Percentiles rank a stretch among this genome's conserved stretches.
These are phyloP conservation scores for Xylaria sp. DNA, from an alignment of 2,329 filamentous ascomycete genomes.

Conservation along the genomic window DNA sequence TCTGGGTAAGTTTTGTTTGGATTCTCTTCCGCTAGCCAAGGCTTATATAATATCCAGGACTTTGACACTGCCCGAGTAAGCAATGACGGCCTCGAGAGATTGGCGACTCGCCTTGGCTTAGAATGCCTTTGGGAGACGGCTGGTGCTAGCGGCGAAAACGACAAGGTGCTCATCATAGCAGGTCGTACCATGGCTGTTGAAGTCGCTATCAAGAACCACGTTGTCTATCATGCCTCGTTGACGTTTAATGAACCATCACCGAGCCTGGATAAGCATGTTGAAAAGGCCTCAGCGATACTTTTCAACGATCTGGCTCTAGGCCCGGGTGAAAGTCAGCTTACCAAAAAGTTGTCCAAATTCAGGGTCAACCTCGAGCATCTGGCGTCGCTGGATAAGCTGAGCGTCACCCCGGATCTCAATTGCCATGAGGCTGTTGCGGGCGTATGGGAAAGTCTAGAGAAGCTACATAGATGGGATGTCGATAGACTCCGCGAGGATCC, in stretches of 20 bases:
- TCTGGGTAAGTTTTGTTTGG: constrained; percentile 60
- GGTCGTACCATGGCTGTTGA: constrained; percentile 70
- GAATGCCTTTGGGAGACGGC: constrained; percentile 69
- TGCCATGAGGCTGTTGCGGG: constrained; percentile 82
- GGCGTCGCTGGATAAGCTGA: constrained; percentile 76
- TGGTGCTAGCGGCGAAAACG: constrained; percentile 59
- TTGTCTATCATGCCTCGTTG: constrained; percentile 71
- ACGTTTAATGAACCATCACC: constrained; percentile 69
- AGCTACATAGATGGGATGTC: constrained; percentile 77
- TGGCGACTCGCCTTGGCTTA: constrained; percentile 74
- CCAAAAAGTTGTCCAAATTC: constrained; percentile 76
- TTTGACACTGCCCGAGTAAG: constrained; percentile 71
- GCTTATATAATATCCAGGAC: constrained; percentile 33
- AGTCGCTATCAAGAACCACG: constrained; percentile 68
- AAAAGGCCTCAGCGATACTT: constrained; percentile 72
- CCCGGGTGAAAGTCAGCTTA: constrained; percentile 70
- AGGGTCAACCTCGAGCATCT: constrained; percentile 76
- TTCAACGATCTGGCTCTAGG: constrained; percentile 70
- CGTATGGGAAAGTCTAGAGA: constrained; percentile 74
- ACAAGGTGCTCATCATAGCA: constrained; percentile 68
- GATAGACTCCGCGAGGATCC: constrained; percentile 64
- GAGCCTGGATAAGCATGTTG: constrained; percentile 68
- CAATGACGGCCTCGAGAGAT: constrained; percentile 76
- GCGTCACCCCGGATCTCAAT: constrained; percentile 73
- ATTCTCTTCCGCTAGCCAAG: constrained; percentile 47